Conservation (phyloP, 2,329 filamentous ascomycete species). For the Phialocephala subalpina region DNA sequence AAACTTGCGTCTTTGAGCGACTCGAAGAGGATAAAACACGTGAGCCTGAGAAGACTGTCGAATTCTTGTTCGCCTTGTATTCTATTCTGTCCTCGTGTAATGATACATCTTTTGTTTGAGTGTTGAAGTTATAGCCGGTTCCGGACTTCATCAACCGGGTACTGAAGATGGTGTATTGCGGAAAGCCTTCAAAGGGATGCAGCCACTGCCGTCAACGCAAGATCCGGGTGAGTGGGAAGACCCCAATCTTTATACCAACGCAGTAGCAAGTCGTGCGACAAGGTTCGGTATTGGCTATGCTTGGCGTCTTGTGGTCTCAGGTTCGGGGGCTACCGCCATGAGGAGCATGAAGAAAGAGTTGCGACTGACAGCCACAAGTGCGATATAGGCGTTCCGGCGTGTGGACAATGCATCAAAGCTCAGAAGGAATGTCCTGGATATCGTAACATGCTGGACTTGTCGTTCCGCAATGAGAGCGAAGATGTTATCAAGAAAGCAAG, state of each 20-base stretch:
- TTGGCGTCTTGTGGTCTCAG: neutral
- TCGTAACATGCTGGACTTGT: constrained; percentile 62
- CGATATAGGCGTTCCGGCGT: constrained; percentile 58
- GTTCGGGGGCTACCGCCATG: neutral
- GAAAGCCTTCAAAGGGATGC: constrained; percentile 64
- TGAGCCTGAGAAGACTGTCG: neutral
- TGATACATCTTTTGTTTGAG: neutral
- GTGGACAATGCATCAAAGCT: constrained; percentile 61
- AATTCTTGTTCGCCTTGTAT: neutral
- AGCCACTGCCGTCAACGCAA: constrained; percentile 61
- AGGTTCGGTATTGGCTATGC: neutral
- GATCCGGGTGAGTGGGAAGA: constrained; percentile 55
- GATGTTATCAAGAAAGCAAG: constrained; percentile 61
- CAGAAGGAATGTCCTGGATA: constrained; percentile 61
- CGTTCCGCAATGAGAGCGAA: constrained; percentile 64
- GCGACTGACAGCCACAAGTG: constrained; percentile 50
- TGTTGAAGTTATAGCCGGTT: neutral
- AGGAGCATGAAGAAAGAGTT: constrained; percentile 1
- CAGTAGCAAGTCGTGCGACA: constrained; percentile 1
- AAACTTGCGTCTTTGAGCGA: neutral
- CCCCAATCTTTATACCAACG: constrained; percentile 1
- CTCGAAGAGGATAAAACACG: neutral
- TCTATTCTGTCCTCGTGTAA: neutral
- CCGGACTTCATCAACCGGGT: neutral
- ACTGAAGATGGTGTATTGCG: constrained; percentile 51